Evolutionary conservation across 805 yeast genomes (phyloP).

Genomic region (Pichia rugopelliculosa): DNA sequence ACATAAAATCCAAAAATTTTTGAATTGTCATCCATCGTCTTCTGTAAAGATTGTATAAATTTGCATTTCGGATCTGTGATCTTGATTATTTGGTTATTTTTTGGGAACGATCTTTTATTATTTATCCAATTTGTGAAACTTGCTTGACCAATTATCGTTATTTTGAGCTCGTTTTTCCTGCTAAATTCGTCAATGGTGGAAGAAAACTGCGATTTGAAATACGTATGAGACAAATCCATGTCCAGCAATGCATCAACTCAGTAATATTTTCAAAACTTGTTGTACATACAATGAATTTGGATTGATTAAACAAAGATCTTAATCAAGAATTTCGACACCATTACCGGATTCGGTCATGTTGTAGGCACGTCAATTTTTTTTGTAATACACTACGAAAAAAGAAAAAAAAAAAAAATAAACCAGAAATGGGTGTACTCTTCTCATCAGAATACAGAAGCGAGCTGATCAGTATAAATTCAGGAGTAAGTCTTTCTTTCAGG

Average conservation of each 20-base stretch:
- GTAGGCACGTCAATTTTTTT: not conserved
- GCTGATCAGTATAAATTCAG: no score
- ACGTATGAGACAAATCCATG: not conserved
- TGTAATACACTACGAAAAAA: not conserved
- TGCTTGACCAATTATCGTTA: not conserved
- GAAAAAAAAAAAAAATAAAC: no score
- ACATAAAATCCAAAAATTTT: not conserved
- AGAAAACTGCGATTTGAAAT: not conserved
- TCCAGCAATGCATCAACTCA: no score
- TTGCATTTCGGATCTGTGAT: not conserved
- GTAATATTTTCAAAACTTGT: no score
- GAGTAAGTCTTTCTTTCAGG: no score
- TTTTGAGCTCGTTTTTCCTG: not conserved
- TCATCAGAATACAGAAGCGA: no score
- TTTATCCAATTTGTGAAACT: not conserved
- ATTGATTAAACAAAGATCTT: no score
- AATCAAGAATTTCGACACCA: no score
- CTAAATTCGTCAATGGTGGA: not conserved
- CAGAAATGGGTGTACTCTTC: no score
- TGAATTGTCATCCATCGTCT: not conserved
- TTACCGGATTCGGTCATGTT: not conserved
- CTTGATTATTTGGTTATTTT: not conserved
- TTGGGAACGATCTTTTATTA: not conserved
- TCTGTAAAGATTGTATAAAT: not conserved
- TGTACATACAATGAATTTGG: no score